These are phyloP conservation scores for Leishmania amazonensis DNA, from an alignment of 208 protist species.

Conservation along the genomic window DNA sequence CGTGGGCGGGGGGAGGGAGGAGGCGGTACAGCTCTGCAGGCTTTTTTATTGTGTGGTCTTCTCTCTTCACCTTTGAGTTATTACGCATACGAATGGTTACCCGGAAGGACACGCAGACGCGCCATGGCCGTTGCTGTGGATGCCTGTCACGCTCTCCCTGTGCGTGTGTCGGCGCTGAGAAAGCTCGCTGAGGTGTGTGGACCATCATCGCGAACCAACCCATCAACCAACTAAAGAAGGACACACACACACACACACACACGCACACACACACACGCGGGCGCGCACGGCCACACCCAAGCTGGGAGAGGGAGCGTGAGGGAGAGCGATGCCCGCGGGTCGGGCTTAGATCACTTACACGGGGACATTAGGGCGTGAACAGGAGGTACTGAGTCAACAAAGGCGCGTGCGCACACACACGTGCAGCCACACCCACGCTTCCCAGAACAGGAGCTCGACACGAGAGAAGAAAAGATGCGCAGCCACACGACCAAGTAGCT, in stretches of 20 bases:
- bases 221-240: background rate
- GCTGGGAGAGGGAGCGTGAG: background rate
- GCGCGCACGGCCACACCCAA: no score
- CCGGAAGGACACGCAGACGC: background rate
- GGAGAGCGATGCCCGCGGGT: background rate
- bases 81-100: background rate
- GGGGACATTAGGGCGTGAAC: background rate
- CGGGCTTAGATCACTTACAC: conserved; percentile 2
- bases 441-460: background rate
- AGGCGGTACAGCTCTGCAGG: background rate
- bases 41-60: background rate
- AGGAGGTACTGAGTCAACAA: background rate
- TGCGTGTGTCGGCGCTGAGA: background rate
- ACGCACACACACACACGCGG: no score
- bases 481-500: background rate
- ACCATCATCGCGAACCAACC: background rate
- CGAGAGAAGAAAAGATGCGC: no score
- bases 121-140: background rate
- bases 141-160: background rate
- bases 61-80: background rate
- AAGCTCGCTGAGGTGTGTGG: background rate
- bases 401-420: background rate
- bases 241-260: background rate
- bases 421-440: background rate
- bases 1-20: background rate